Evolutionary conservation across 208 protist species (phyloP).

Genomic region (Jaenimonas drosophilae): DNA sequence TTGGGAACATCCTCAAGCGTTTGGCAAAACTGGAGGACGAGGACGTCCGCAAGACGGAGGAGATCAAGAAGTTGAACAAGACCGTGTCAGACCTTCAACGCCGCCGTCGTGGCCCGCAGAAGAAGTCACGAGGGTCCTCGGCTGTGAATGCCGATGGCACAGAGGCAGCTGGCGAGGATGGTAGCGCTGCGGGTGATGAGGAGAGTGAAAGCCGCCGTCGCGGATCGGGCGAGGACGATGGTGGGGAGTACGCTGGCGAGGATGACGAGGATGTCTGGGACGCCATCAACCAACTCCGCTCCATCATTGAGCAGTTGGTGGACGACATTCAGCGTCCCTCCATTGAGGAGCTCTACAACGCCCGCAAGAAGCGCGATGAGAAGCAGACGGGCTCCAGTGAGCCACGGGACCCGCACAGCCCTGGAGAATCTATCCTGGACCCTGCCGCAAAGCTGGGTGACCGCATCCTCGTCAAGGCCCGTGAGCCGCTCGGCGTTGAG

Average conservation of each 20-base stretch:
- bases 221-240: neutral
- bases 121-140: neutral
- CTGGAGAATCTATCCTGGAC: neutral
- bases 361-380: constrained; percentile 30
- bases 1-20: constrained; percentile 51
- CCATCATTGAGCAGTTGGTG: constrained; percentile 39
- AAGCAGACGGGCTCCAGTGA: too few species aligned
- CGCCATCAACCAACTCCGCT: constrained; percentile 48
- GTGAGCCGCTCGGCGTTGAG: constrained; percentile 19
- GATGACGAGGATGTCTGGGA: constrained; percentile 39
- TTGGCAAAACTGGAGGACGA: constrained; percentile 30
- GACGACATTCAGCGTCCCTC: constrained; percentile 37
- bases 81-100: constrained; percentile 18
- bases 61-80: constrained; percentile 22
- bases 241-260: neutral
- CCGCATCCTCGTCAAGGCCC: constrained; percentile 46
- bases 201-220: neutral
- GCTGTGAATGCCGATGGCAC: constrained; percentile 1
- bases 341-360: constrained; percentile 77
- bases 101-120: neutral
- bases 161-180: constrained; percentile 5
- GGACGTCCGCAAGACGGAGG: constrained; percentile 30
- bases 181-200: neutral
- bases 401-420: neutral
- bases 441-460: constrained; percentile 23